A percentile compares a stretch with the other conserved stretches of the same genome.
Conservation (phyloP, 768 basidiomycete species). For the Trametes maxima region DNA sequence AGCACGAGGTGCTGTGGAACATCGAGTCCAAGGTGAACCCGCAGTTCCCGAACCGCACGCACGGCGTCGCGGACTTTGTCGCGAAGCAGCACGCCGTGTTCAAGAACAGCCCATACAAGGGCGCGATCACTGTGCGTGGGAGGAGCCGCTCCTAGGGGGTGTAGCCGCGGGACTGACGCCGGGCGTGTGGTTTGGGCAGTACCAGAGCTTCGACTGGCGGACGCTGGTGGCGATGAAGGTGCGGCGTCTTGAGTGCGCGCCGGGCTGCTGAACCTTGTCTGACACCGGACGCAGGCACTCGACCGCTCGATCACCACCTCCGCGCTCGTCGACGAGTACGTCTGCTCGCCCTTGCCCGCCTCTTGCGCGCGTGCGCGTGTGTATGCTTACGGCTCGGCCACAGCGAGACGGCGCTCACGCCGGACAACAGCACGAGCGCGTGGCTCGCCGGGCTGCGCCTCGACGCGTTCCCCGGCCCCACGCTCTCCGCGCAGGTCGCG, state of each 20-base stretch:
- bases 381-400: not conserved
- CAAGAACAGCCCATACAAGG: constrained; percentile 56
- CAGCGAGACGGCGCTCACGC: constrained; percentile 44
- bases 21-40: constrained; percentile 80
- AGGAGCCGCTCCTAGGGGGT: not conserved
- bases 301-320: constrained; percentile 59
- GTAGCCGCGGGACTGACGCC: not conserved
- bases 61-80: constrained; percentile 61
- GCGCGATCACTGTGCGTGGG: constrained; percentile 60
- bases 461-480: constrained; percentile 62
- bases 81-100: constrained; percentile 61
- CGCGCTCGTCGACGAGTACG: constrained; percentile 68
- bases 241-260: not conserved
- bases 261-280: not conserved
- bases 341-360: constrained; percentile 7
- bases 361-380: too few species aligned
- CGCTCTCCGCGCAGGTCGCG: constrained; percentile 58
- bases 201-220: constrained; percentile 84
- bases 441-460: constrained; percentile 75
- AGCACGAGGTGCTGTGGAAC: constrained; percentile 66
- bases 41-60: constrained; percentile 52
- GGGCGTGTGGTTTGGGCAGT: constrained; percentile 52
- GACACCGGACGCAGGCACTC: constrained; percentile 38
- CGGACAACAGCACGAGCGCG: constrained; percentile 50
- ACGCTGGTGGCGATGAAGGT: constrained; percentile 75